A percentile compares a stretch with the other conserved stretches of the same genome.
phyloP scores from a whole-genome alignment of 179 eudicot genomes.

The Spergularia azorica region DNA sequence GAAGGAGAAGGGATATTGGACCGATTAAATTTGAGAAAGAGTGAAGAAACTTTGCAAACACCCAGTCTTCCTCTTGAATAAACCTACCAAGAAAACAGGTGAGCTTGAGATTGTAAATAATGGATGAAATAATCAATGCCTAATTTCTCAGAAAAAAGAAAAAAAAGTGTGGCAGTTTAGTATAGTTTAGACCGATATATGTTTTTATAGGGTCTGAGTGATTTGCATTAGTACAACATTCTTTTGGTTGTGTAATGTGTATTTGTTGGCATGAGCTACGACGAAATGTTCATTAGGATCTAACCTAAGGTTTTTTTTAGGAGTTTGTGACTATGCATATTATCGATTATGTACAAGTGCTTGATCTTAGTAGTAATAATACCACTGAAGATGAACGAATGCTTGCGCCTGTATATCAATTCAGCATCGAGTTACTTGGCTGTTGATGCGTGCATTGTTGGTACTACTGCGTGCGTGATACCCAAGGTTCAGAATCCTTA shows the following conservation, averaged over 20 bases:
- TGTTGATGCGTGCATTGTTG: no score
- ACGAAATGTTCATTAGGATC: slow-evolving; percentile 9
- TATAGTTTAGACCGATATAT: slow-evolving; percentile 11
- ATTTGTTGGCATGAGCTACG: background rate
- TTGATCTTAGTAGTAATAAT: background rate
- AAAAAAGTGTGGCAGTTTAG: background rate
- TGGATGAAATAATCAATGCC: slow-evolving; percentile 5
- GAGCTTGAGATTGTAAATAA: slow-evolving; percentile 36
- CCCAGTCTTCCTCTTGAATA: slow-evolving; percentile 69
- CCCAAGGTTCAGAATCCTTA: no score
- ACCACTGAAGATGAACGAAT: background rate
- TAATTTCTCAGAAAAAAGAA: background rate
- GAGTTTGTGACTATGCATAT: background rate
- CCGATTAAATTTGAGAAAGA: slow-evolving; percentile 46
- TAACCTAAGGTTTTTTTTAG: background rate
- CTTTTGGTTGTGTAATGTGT: slow-evolving; percentile 10
- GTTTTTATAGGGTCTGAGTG: background rate
- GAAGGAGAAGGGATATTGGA: slow-evolving; percentile 55
- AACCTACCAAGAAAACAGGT: slow-evolving; percentile 47
- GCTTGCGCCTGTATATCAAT: no score
- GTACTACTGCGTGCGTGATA: no score
- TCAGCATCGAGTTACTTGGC: no score
- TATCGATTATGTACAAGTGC: background rate
- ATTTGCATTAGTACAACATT: background rate
- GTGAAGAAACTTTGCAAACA: slow-evolving; percentile 63